Base-by-base conservation (phyloP, 345 rosid species). In the Raphanus raphanistrum region DNA sequence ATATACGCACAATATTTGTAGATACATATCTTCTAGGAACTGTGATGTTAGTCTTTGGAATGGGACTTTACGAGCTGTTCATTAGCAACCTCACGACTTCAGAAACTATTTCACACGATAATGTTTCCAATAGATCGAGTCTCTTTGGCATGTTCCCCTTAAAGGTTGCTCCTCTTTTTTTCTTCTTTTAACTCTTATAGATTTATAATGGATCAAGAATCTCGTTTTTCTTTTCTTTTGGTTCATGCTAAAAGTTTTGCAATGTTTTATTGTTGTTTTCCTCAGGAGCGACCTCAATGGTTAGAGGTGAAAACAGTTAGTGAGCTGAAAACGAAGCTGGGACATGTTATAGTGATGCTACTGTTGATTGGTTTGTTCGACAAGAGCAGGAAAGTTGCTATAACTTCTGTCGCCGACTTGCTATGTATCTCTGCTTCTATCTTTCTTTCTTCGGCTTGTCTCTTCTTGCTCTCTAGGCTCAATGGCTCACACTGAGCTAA, bases 311-410 rank as follows among this genome's bases (percentile, higher is more conserved):
- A 88, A 79, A 62, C 94, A 1, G 92, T 94, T 8, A 86, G 89
- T 15, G 90, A 88, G 79, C 85, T 94, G 85, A 92, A 94, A 77
- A 89, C 98, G 17, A 92, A 92, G 82, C 75, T 94, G 21, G 97
- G 98, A 26, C 98, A 94, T 65, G 98, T 94, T 12, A 94, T 94
- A 78, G 97, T 94, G 82, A 94, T 94, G 98, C 92, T 92, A 38
- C 88, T 94, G 41, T 84, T 94, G 66, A 94, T 94, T 12, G 98
- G 98, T 63, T 85, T 88, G 82, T 87, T 92, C 43, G 97, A 94
- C 36, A 94, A 94, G 84, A 88, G 91, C 80, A 92, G 91, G 85
- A 92, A 83, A 67, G 86, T 90, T 21, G 88, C 74, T 1, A 89
- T 94, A 78, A 76, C 67, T 32, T 73, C 96, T 78, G 87, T 94